A percentile compares a stretch with the other conserved stretches of the same genome.
These are phyloP conservation scores for Tripterygium wilfordii DNA, from an alignment of 177 flowering plant genomes.

Conservation along the genomic window DNA sequence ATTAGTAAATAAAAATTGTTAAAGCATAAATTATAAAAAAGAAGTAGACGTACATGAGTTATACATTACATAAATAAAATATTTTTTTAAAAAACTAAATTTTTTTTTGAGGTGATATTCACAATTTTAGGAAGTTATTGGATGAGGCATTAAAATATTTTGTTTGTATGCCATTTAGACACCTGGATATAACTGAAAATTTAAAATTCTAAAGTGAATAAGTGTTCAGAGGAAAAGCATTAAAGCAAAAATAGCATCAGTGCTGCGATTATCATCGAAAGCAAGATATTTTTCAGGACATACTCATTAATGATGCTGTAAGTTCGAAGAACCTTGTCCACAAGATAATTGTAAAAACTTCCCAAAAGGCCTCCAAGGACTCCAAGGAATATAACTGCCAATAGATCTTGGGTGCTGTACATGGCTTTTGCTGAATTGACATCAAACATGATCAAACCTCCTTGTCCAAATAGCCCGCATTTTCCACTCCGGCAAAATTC, in stretches of 20 bases:
- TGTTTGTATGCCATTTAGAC: neutral
- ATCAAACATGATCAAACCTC: conserved; percentile 54
- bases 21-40: neutral
- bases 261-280: neutral
- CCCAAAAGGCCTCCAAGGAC: conserved; percentile 46
- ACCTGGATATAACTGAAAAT: too few relatives aligned
- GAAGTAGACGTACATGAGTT: too few relatives aligned
- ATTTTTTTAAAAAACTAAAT: too few relatives aligned
- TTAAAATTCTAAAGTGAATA: too few relatives aligned
- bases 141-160: too few relatives aligned
- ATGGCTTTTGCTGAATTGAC: conserved; percentile 20
- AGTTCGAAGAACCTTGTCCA: conserved; percentile 42
- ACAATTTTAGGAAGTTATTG: too few relatives aligned
- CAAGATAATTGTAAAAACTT: conserved; percentile 43
- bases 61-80: too few relatives aligned
- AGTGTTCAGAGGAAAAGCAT: too few relatives aligned
- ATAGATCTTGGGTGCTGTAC: conserved; percentile 25
- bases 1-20: too few relatives aligned
- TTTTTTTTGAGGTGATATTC: too few relatives aligned
- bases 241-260: too few relatives aligned
- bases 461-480: conserved; percentile 50
- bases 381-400: conserved; percentile 38
- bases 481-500: conserved; percentile 33
- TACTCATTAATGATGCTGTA: conserved; percentile 44
- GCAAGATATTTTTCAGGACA: conserved; percentile 4